Conservation (phyloP, 805 yeast genomes). For the Tanozyma kutaoensis region DNA sequence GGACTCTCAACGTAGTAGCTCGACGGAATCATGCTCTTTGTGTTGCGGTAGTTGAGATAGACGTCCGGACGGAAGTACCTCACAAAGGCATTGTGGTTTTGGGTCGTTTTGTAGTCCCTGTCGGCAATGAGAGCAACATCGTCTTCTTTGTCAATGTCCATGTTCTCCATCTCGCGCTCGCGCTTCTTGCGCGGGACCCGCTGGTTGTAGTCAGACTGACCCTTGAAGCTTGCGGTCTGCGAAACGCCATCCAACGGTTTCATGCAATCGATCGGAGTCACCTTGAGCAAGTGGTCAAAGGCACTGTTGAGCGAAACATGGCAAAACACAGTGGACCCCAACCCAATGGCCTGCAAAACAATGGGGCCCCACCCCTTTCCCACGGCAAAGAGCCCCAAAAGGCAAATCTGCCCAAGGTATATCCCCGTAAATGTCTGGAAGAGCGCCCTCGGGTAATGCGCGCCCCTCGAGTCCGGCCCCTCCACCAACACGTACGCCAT, state of each 20-base stretch:
- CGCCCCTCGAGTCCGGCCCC: conserved; percentile 65
- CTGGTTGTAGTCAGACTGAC: conserved; percentile 18
- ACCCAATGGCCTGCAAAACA: conserved; percentile 54
- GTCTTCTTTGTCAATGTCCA: conserved; percentile 1
- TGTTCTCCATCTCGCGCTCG: conserved; percentile 1
- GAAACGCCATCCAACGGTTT: conserved; percentile 60
- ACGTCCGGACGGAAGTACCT: conserved; percentile 47
- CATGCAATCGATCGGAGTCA: conserved; percentile 63
- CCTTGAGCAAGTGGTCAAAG: conserved; percentile 41
- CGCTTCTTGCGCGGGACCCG: conserved; percentile 14
- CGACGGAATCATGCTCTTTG: conserved; percentile 20
- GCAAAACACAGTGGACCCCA: conserved; percentile 52
- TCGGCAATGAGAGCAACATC: conserved; percentile 59
- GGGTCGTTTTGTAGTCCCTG: conserved; percentile 32
- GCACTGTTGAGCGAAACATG: conserved; percentile 56
- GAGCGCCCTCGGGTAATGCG: conserved; percentile 76
- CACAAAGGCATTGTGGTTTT: conserved; percentile 29
- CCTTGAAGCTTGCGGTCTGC: conserved; percentile 42
- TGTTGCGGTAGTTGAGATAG: conserved; percentile 31
- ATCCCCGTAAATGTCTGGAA: conserved; percentile 83
- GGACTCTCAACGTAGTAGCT: conserved; percentile 15
- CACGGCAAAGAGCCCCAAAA: conserved; percentile 77
- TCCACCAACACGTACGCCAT: conserved; percentile 57
- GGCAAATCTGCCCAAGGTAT: conserved; percentile 76
- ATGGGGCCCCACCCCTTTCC: conserved; percentile 95